Evolutionary conservation across 1,284 basidiomycete species (phyloP).

Genomic region (Boletus semigastroideus): DNA sequence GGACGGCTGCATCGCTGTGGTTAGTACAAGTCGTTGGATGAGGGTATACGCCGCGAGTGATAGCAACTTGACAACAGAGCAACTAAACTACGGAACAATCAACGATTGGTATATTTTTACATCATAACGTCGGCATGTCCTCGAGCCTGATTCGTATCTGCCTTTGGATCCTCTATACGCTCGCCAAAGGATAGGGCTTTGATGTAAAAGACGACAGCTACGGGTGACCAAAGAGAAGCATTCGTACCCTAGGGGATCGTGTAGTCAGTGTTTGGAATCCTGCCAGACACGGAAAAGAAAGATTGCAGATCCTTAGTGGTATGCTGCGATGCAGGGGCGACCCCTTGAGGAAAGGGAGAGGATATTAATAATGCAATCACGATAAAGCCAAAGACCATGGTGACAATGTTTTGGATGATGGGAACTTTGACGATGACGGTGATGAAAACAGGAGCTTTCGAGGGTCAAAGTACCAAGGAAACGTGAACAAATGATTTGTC

Average conservation of each 20-base stretch:
- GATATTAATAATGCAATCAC: conserved; percentile 69
- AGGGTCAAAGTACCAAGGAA: conserved; percentile 52
- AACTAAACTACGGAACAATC: conserved; percentile 8
- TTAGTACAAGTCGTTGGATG: background rate
- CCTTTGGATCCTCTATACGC: conserved; percentile 62
- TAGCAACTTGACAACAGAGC: background rate
- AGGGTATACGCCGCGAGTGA: conserved; percentile 18
- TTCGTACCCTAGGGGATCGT: conserved; percentile 63
- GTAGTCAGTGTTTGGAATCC: conserved; percentile 2
- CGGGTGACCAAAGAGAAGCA: conserved; percentile 67
- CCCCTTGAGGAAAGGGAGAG: conserved; percentile 56
- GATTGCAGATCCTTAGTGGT: conserved; percentile 61
- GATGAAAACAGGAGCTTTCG: conserved; percentile 62
- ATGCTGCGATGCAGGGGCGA: conserved; percentile 65
- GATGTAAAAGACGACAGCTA: conserved; percentile 64
- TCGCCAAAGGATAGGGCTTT: conserved; percentile 66
- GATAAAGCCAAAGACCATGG: conserved; percentile 56
- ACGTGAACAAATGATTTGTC: too few species aligned
- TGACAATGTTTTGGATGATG: conserved; percentile 64
- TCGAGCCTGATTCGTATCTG: conserved; percentile 62
- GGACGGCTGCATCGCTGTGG: conserved; percentile 27
- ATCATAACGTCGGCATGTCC: conserved; percentile 1
- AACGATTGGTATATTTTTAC: background rate
- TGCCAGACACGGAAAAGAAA: conserved; percentile 52
- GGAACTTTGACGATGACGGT: conserved; percentile 73